A percentile compares a stretch with the other conserved stretches of the same genome.
phyloP scores from a whole-genome alignment of 176 grass and related monocot genomes.

The Saccharum officinarum region DNA sequence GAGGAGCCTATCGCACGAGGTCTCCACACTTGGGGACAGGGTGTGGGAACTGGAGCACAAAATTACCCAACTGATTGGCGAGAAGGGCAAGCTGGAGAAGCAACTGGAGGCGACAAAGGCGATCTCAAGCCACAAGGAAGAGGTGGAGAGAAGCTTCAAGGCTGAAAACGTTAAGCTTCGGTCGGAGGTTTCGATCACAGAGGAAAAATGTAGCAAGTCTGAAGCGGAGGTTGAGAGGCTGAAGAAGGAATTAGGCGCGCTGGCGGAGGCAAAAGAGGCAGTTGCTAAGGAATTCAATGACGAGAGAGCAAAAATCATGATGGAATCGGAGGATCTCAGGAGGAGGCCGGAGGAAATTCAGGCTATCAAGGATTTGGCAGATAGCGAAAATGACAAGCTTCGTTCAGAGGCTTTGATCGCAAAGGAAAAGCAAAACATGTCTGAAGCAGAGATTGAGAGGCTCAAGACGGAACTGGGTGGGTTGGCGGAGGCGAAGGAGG shows the following conservation, averaged over 20 bases:
- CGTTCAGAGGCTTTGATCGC: neutral
- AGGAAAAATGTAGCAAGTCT: neutral
- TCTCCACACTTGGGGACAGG: conserved; percentile 6
- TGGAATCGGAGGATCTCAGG: neutral
- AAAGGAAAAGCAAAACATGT: neutral
- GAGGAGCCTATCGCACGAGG: conserved; percentile 18
- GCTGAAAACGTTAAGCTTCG: neutral
- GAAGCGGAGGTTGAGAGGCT: neutral
- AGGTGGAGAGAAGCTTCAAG: conserved; percentile 25
- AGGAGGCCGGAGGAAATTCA: neutral
- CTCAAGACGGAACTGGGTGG: neutral
- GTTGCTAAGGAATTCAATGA: neutral
- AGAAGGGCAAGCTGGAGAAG: conserved; percentile 29
- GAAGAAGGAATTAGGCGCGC: neutral
- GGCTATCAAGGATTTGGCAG: conserved; percentile 2
- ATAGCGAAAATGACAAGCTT: conserved; percentile 11
- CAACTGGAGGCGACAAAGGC: conserved; percentile 3
- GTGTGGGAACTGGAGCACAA: conserved; percentile 21
- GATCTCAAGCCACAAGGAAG: conserved; percentile 20
- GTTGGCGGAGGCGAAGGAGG: neutral
- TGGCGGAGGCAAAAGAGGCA: neutral
- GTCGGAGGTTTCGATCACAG: neutral
- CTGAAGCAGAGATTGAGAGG: neutral
- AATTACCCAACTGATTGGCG: neutral
- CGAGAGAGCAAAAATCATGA: neutral